Base-by-base conservation (phyloP, 2,329 filamentous ascomycete species). In the Didymella keratinophila region DNA sequence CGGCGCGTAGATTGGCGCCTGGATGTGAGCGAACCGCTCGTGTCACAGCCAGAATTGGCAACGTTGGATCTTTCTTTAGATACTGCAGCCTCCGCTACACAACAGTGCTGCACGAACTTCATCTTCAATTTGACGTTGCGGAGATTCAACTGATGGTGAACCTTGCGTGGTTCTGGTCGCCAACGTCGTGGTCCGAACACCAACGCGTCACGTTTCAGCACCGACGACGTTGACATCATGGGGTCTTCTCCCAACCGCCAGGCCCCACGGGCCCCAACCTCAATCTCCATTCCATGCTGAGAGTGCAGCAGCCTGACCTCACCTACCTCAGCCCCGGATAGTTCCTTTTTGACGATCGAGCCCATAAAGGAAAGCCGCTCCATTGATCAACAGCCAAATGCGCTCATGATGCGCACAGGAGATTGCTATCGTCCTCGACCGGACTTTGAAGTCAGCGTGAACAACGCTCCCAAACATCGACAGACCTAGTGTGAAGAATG, bases 161-260 rank as follows among this genome's bases (percentile, higher is more conserved):
- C 47, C 48, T 62, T 61, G 36, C 50, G 55, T 52, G 49, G 47
- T 60, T 56, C 48, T 57, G 55, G 45, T 49, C 52, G 56, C 58
- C 53, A 60, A 37, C 30, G 28, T 43, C 32, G 56, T 52, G 53
- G 46, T 59, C 57, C 55, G 48, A 60, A 42, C 44, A 43, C 55
- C 56, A 62, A 61, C 64, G 65, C 65, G 59, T 63, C 58, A 32
- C 45, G 63, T 69, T 66, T 67, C 66, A 67, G 56, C 59, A 44
- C 50, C 27, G 30, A 48, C 44, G 21, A 48, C 44, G 21, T 52
- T 58, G 55, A 52, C 49, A 57, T 60, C 58, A 64, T 60, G 37
- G 37, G 20, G 11, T 11, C 49, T 60, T 23, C 48, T 25, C 44
- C 45, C 53, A 54, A 56, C 48, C 50, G 43, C 48, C 56, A 58